Evolutionary conservation across 169 alveolate genomes (phyloP).

Genomic region (Eimeria praecox): DNA sequence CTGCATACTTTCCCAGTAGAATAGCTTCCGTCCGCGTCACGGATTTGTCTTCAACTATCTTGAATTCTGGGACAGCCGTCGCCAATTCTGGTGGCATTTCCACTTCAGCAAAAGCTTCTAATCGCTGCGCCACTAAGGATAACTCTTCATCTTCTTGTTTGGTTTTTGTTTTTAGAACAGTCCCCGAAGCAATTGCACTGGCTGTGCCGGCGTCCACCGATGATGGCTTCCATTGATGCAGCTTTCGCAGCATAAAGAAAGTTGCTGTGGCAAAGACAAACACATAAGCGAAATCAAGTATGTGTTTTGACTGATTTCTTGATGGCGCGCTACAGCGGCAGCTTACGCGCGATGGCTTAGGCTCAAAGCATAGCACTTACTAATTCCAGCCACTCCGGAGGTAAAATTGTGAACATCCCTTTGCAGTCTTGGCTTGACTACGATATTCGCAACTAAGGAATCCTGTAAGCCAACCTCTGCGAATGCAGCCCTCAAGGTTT

Average conservation of each 20-base stretch:
- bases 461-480: not conserved
- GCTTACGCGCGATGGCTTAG: not conserved
- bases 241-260: conserved; percentile 67
- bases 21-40: conserved; percentile 15
- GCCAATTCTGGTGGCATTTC: conserved; percentile 58
- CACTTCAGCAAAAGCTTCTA: conserved; percentile 28
- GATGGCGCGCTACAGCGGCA: not conserved
- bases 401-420: conserved; percentile 58
- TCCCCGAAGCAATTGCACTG: not conserved
- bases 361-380: not conserved
- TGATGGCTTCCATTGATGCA: conserved; percentile 50
- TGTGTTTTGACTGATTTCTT: not conserved
- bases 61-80: conserved; percentile 41
- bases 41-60: conserved; percentile 29
- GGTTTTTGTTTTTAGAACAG: not conserved
- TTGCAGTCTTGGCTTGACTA: conserved; percentile 15
- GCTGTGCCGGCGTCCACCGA: not conserved
- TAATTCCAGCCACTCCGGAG: conserved; percentile 44
- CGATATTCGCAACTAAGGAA: not conserved
- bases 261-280: conserved; percentile 38
- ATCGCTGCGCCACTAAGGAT: conserved; percentile 37
- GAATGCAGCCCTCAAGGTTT: conserved; percentile 10
- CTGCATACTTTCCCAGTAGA: conserved; percentile 34
- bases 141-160: not conserved
- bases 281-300: not conserved